Percentiles rank a stretch among this genome's conserved stretches.
Conservation (phyloP, 2,329 filamentous ascomycete species). For the Xylariales sp. region DNA sequence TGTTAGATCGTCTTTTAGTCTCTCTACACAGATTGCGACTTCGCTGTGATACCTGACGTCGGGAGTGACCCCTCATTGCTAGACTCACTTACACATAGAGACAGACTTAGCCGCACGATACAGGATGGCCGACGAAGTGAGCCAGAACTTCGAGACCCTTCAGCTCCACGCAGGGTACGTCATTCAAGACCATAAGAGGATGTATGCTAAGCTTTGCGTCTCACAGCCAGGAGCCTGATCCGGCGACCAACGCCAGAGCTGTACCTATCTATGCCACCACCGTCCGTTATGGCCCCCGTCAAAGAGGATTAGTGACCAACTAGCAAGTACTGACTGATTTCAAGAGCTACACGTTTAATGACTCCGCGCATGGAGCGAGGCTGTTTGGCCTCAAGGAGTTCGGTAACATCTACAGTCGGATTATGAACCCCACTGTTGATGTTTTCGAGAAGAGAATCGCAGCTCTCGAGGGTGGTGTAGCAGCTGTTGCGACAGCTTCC, state of each 20-base stretch:
- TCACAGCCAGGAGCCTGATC: constrained; percentile 70
- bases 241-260: constrained; percentile 78
- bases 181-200: constrained; percentile 10
- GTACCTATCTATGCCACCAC: constrained; percentile 95
- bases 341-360: constrained; percentile 87
- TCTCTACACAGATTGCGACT: too few species aligned
- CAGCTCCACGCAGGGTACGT: constrained; percentile 79
- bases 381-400: constrained; percentile 96
- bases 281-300: constrained; percentile 27
- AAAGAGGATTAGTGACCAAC: neutral
- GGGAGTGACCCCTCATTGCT: too few species aligned
- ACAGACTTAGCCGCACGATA: too few species aligned
- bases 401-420: constrained; percentile 96
- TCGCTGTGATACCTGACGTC: too few species aligned
- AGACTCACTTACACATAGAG: too few species aligned
- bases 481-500: constrained; percentile 77
- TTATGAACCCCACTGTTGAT: constrained; percentile 94
- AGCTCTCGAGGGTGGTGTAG: constrained; percentile 89
- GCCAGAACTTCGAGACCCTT: constrained; percentile 73
- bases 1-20: too few species aligned
- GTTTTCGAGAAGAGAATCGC: constrained; percentile 96
- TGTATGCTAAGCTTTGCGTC: constrained; percentile 10
- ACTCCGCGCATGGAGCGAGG: constrained; percentile 90
- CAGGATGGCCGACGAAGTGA: constrained; percentile 41
- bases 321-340: constrained; percentile 12